Evolutionary conservation across 2,329 filamentous ascomycete species (phyloP), one percentile per base, ranked within the genome.

Genomic region (Amauroascus niger): DNA sequence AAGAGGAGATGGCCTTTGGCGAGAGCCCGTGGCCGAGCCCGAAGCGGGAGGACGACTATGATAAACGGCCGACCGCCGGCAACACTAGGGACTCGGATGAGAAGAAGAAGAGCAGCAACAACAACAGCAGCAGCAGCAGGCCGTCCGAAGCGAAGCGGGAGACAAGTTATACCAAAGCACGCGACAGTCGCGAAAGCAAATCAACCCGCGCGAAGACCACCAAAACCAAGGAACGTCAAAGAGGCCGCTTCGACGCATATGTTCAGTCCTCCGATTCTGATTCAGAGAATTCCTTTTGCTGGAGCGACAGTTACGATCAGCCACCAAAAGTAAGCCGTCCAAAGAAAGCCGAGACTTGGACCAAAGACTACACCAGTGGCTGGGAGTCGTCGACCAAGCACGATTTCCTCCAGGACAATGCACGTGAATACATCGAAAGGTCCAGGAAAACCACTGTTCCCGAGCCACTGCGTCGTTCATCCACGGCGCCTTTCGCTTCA

Each of bases 151-250:
- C 37, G 16, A 51, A 51, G 43, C 26, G 30, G 20, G 54, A 53
- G 14, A 14, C 50, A n/a, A 37, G 5, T 30, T 9, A n/a, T n/a
- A n/a, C 64, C 52, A 71, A 66, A 54, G 69, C 72, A 37, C 57
- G 53, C 18, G 18, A n/a, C 13, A 18, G 20, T 52, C 68, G 67
- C 47, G 67, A 69, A 8, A 66, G 56, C 64, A 66, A 22, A 13
- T 32, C 37, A n/a, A 32, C 24, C 55, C 66, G 65, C 32, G 67
- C 64, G 50, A 74, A 71, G 61, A 61, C 59, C 56, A n/a, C 67
- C 69, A 52, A 71, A 71, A 57, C n/a, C n/a, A 72, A 68, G 58
- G 72, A 74, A 59, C 69, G 71, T 49, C 68, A 63, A 52, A 67
- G 66, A 52, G 71, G 73, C 49, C 60, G 61, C 41, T 68, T 64